Conservation (phyloP, 2,329 filamentous ascomycete species). For the Ustulina deusta region DNA sequence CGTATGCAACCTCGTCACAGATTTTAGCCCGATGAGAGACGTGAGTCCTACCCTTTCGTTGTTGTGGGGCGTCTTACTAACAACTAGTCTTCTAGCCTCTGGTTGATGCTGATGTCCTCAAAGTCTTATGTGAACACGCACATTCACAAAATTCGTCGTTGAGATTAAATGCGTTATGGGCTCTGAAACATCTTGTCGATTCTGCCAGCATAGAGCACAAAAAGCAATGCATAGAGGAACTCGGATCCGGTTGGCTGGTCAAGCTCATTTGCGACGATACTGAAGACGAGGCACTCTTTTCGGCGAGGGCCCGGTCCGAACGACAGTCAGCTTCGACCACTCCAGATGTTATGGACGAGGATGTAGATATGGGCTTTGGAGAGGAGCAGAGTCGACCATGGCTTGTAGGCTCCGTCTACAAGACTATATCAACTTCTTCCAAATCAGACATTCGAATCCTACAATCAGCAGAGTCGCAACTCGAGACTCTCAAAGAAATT, state of each 20-base stretch:
- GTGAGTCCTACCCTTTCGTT: conserved; percentile 63
- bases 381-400: conserved; percentile 56
- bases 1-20: conserved; percentile 85
- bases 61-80: conserved; percentile 32
- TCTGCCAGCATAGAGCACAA: conserved; percentile 78
- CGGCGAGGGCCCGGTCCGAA: conserved; percentile 52
- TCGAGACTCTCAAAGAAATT: conserved; percentile 68
- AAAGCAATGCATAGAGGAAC: conserved; percentile 79
- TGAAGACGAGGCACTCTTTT: conserved; percentile 64
- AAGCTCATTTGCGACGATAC: conserved; percentile 77
- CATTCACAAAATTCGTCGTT: conserved; percentile 83
- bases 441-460: conserved; percentile 50
- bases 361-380: conserved; percentile 67
- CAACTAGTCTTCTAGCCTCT: conserved; percentile 66
- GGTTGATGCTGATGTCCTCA: conserved; percentile 78
- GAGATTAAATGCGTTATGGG: conserved; percentile 89
- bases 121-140: conserved; percentile 84
- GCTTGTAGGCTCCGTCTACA: conserved; percentile 40
- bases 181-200: conserved; percentile 88
- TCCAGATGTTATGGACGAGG: conserved; percentile 65
- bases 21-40: conserved; percentile 91
- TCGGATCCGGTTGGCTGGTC: conserved; percentile 84
- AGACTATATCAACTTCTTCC: conserved; percentile 31
- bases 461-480: conserved; percentile 62
- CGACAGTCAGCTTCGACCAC: conserved; percentile 41